Conservation (phyloP, 495 filamentous ascomycete species). For the Aspergillus incahuasiensis region DNA sequence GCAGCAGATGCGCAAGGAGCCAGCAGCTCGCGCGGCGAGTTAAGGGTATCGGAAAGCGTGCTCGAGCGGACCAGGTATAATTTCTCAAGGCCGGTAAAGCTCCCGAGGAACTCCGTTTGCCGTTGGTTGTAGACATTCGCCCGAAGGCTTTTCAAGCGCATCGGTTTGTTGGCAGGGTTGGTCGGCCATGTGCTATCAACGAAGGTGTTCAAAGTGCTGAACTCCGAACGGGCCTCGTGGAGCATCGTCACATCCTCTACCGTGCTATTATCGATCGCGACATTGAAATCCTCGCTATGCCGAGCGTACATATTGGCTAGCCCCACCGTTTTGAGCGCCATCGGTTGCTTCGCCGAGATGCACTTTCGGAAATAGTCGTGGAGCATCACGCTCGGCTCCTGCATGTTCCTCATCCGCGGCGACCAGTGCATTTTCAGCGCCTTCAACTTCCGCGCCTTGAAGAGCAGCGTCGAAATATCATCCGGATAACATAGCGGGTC, state of each 20-base stretch:
- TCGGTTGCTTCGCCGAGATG: conserved; percentile 36
- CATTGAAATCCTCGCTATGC: conserved; percentile 41
- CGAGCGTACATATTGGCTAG: conserved; percentile 56
- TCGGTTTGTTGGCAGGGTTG: conserved; percentile 14
- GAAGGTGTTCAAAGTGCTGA: conserved; percentile 46
- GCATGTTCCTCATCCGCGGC: conserved; percentile 55
- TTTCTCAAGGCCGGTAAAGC: conserved; percentile 37
- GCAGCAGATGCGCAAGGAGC: conserved; percentile 15
- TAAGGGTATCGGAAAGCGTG: conserved; percentile 27
- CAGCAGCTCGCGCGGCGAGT: conserved; percentile 22
- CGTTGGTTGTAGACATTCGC: conserved; percentile 39
- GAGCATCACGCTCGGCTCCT: conserved; percentile 52
- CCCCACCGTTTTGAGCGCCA: conserved; percentile 45
- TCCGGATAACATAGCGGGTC: conserved; percentile 64
- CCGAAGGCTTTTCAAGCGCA: conserved; percentile 37
- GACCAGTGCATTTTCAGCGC: conserved; percentile 57
- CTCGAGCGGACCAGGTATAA: conserved; percentile 44
- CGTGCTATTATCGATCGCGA: conserved; percentile 34
- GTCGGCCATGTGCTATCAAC: conserved; percentile 51
- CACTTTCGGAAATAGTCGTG: conserved; percentile 55
- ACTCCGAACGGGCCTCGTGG: conserved; percentile 38
- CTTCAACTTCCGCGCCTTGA: conserved; percentile 47
- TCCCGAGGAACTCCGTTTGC: conserved; percentile 35
- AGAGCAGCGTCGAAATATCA: conserved; percentile 54
- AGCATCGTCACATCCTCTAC: conserved; percentile 51